These are phyloP conservation scores for Ettlia oleoabundans DNA, from an alignment of 139 green algal species.

Conservation along the genomic window DNA sequence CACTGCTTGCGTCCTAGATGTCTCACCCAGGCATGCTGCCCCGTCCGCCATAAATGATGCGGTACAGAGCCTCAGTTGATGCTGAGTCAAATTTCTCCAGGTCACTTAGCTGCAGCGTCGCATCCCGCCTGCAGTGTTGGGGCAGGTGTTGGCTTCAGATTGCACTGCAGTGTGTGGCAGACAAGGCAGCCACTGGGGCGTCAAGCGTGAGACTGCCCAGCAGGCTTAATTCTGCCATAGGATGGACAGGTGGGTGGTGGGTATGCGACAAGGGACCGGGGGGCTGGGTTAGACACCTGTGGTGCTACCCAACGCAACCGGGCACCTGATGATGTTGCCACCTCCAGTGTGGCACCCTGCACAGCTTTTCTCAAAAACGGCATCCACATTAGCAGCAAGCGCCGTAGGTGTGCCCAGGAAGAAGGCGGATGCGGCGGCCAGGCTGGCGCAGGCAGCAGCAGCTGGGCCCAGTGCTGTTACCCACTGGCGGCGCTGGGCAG, in stretches of 20 bases:
- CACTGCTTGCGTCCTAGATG: too few species aligned
- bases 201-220: neutral
- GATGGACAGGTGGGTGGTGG: neutral
- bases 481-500: too few species aligned
- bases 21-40: constrained; percentile 77
- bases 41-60: constrained; percentile 75
- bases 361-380: neutral
- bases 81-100: constrained; percentile 54
- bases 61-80: constrained; percentile 57
- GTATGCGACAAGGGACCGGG: neutral
- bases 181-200: too few species aligned
- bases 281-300: neutral
- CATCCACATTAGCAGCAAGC: neutral
- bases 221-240: neutral
- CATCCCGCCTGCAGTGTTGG: constrained; percentile 45
- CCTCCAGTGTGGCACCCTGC: constrained; percentile 75
- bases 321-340: constrained; percentile 66
- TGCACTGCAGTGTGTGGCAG: too few species aligned
- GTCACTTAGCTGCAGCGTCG: constrained; percentile 67
- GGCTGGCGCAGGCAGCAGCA: neutral
- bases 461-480: too few species aligned
- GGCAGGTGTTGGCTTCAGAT: too few species aligned
- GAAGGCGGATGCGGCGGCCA: neutral
- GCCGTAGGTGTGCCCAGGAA: neutral
- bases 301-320: neutral